These are phyloP conservation scores for Talaromyces amestolkiae DNA, from an alignment of 2,329 filamentous ascomycete genomes.

Conservation along the genomic window DNA sequence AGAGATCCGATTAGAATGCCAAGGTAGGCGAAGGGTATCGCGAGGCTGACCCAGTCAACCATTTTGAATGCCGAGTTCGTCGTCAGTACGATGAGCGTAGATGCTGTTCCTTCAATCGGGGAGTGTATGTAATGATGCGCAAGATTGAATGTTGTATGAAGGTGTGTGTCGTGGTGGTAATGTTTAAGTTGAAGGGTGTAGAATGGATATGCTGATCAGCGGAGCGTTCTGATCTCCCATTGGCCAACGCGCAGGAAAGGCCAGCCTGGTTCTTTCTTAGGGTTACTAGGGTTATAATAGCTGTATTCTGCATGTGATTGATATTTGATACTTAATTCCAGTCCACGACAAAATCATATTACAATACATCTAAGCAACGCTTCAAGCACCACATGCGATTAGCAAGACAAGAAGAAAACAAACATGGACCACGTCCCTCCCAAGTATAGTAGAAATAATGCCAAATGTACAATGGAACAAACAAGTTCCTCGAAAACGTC, in stretches of 20 bases:
- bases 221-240: constrained; percentile 10
- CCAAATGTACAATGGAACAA: constrained; percentile 16
- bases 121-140: neutral
- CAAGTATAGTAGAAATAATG: constrained; percentile 3
- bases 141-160: neutral
- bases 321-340: neutral
- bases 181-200: neutral
- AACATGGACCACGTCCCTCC: constrained; percentile 11
- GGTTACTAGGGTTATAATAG: neutral
- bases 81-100: neutral
- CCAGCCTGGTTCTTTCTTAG: constrained; percentile 25
- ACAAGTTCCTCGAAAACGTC: neutral
- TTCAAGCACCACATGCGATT: neutral
- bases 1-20: constrained; percentile 82
- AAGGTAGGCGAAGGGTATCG: constrained; percentile 86
- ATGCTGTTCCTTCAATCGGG: neutral
- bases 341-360: neutral
- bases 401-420: constrained; percentile 8
- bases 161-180: neutral
- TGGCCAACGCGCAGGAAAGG: constrained; percentile 22
- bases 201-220: constrained; percentile 2
- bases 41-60: constrained; percentile 78
- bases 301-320: neutral
- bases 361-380: constrained; percentile 10
- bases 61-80: constrained; percentile 32